Base-by-base conservation (phyloP, 306 rosid species). In the Lathyrus sativus region DNA sequence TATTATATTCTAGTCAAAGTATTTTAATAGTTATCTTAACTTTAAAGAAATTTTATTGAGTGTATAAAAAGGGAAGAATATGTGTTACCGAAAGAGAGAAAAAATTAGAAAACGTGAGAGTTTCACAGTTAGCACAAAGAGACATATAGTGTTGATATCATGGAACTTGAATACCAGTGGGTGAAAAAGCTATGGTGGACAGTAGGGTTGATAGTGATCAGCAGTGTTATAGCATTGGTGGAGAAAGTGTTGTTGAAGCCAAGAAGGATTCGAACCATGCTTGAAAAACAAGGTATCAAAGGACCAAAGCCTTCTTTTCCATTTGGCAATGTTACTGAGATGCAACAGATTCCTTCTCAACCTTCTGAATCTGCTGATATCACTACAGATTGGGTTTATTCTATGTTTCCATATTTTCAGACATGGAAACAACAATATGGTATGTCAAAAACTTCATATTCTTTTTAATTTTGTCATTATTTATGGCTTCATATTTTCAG, bases 301-400 rank as follows among this genome's bases (percentile, higher is more conserved):
- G 83, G 83, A 61, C 80, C 83, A 50, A 65, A 62, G 0, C 77
- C 80, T 70, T 64, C 61, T 4, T 79, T 79, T 7, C 80, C 72
- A 5, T 74, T 18, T 1, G 83, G 80, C 2, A 79, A 65, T 51
- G 19, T 59, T 38, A 29, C 54, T 14, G 74, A 75, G 56, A 56
- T 79, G 65, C 66, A 65, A 2, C 5, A 17, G 3, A 24, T 49
- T 43, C 76, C 17, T 5, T 49, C 14, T 0, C 68, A 60, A 46
- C 0, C 14, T 17, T 18, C 71, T 53, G 1, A 7, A 35, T 35
- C 9, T 50, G 18, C 17, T 49, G 17, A 48, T 35, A 11, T 26
- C 41, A 61, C 61, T 0, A 72, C 74, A 1, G 10, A 61, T 4
- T 74, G 83, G 83, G 9, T 56, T 45, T 12, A 0, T 45, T 74